Base-by-base conservation (phyloP, 169 alveolate genomes). In the Cryptosporidium xiaoi region DNA sequence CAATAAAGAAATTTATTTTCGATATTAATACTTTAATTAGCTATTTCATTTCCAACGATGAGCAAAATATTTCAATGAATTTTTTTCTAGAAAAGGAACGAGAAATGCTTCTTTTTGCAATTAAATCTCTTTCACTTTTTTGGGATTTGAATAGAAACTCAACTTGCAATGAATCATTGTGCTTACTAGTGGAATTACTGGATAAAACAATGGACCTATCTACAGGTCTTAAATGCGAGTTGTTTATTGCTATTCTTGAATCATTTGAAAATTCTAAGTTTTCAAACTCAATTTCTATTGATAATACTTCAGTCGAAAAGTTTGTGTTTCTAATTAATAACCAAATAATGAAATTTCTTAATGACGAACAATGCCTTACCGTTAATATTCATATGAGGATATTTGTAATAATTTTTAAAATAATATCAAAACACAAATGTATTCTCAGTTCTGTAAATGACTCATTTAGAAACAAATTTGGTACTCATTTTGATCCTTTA, bases 341-440 rank as follows among this genome's bases (percentile, higher is more conserved):
- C 40, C 16, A 16, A 50, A 55, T 29, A 24, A 12, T 33, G 40
- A 50, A 27, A 27, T 18, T 20, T 13, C 65, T 18, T 5, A 53
- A 53, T 13, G 64, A 2, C 29, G 55, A 31, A 13, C n/a, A 8
- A 24, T 46, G 3, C 3, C 12, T 13, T 31, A 6, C 48, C 10
- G 48, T 6, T 40, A 6, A 2, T 55, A 51, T 51, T 15, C 12
- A 60, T 20, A 31, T 18, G 4, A 60, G 16, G n/a, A 44, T 31
- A 24, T n/a, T 62, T 36, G 65, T 33, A 34, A 20, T 77, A 56
- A 46, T 62, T 24, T 60, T 77, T 44, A 56, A 34, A 77, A 44
- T 77, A 10, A 40, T 77, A 24, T 56, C 87, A 24, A 77, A 77
- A 60, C 87, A 77, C 15, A 31, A 71, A 31, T 34, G 18, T 27